Evolutionary conservation across 192 early-diverging fungal genomes (phyloP).

Genomic region (Coemansia sp.): DNA sequence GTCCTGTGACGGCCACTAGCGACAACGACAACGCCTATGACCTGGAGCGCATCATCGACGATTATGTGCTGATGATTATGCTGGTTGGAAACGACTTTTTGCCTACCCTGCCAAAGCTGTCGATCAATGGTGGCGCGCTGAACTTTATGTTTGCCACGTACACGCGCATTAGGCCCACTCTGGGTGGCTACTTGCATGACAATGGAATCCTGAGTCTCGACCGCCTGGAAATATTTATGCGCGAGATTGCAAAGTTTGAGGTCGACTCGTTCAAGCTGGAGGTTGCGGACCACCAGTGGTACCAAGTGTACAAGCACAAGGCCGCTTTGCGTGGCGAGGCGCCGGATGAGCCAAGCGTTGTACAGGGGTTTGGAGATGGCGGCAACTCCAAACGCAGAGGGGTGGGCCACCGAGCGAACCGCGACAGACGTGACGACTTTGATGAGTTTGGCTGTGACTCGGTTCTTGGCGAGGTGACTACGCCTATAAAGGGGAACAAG

Average conservation of each 20-base stretch:
- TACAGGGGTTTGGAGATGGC: background rate
- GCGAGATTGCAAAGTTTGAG: constrained; percentile 50
- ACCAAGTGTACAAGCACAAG: constrained; percentile 51
- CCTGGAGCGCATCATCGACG: constrained; percentile 92
- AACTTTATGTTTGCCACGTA: constrained; percentile 66
- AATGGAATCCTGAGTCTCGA: constrained; percentile 63
- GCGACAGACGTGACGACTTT: constrained; percentile 1
- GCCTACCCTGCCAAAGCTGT: constrained; percentile 87
- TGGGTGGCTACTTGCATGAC: constrained; percentile 86
- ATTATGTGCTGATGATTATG: constrained; percentile 89
- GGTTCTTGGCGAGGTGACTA: constrained; percentile 32
- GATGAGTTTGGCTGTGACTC: constrained; percentile 19
- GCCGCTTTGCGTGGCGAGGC: constrained; percentile 33
- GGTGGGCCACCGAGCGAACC: background rate
- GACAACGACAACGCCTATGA: constrained; percentile 55
- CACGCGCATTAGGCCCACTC: constrained; percentile 58
- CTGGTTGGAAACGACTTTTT: constrained; percentile 98
- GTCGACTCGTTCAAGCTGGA: constrained; percentile 48
- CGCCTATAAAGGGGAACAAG: constrained; percentile 31
- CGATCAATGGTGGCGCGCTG: constrained; percentile 88
- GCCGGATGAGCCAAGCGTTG: constrained; percentile 17
- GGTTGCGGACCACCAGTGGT: constrained; percentile 49
- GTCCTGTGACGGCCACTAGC: background rate
- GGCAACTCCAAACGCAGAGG: constrained; percentile 3
- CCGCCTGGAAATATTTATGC: constrained; percentile 60